Base-by-base conservation (phyloP, 768 basidiomycete species). In the Tulasnella sp. region DNA sequence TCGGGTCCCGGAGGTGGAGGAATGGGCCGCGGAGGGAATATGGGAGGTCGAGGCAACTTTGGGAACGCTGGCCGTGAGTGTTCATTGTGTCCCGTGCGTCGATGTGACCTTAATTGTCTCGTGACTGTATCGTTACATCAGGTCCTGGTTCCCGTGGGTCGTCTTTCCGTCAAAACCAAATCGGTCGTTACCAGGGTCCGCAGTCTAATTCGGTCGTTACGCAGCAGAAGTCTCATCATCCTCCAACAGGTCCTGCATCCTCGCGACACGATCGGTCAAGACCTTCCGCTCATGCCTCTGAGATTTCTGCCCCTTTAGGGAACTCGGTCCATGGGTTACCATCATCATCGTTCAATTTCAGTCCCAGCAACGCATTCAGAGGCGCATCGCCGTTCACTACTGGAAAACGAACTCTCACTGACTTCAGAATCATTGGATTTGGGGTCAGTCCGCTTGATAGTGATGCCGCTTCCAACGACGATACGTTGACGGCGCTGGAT, bases 401-500 rank as follows among this genome's bases (percentile, higher is more conserved):
- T 69, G 84, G 85, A 67, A 80, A 84, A 66, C 81, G 89, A 65
- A 96, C 93, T 29, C 81, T 99, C 63, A 97, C 92, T 35, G 94
- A 98, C 72, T 99, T 99, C 79, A 89, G 94, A 72, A 91, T 99
- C 67, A 75, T 93, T 66, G 92, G 86, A 25, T 57, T 57, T 35
- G 42, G 42, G 6, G 21, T 57, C n/a, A 25, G 32, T 19, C 42
- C 55, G 5, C 25, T 54, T 17, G 34, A 29, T 25, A 6, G 41
- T 43, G 55, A 57, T 2, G 43, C 31, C 6, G 42, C 19, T 34
- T 75, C 97, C 63, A 82, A 87, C 67, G 55, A 57, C 29, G 42
- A 29, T 29, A 57, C 23, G 23, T 84, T 96, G 63, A 80, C 75
- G 64, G 82, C 84, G 63, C 72, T 96, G 58, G 73, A 72, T 63